These are phyloP conservation scores for Colletotrichum agaves DNA, from an alignment of 2,329 filamentous ascomycete genomes.

Conservation along the genomic window DNA sequence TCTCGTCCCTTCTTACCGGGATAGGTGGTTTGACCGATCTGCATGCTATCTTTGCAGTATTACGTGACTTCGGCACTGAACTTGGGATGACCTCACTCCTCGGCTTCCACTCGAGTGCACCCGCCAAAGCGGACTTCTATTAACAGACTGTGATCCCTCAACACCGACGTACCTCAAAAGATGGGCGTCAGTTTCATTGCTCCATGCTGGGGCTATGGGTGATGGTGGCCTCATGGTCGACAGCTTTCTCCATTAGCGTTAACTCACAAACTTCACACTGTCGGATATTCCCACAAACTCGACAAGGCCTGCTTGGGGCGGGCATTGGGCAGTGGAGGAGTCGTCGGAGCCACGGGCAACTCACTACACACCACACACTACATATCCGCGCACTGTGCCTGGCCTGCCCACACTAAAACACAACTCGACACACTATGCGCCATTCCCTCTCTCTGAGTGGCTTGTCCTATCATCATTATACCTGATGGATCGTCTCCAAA, in stretches of 20 bases:
- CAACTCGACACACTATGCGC: constrained; percentile 34
- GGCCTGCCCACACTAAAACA: constrained; percentile 36
- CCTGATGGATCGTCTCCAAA: constrained; percentile 17
- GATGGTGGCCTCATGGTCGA: constrained; percentile 16
- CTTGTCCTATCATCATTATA: constrained; percentile 35
- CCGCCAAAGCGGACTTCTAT: constrained; percentile 8
- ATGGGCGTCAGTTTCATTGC: background rate
- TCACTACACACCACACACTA: background rate
- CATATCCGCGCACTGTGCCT: constrained; percentile 21
- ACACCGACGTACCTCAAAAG: background rate
- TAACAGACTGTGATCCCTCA: background rate
- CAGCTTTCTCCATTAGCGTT: constrained; percentile 10
- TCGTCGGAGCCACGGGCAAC: constrained; percentile 1
- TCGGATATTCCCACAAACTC: constrained; percentile 8
- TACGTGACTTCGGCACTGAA: background rate
- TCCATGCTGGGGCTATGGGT: constrained; percentile 26
- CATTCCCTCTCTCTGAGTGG: constrained; percentile 33
- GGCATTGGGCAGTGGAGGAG: background rate
- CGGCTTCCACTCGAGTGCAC: background rate
- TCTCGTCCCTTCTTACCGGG: constrained; percentile 4
- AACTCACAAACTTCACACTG: constrained; percentile 7
- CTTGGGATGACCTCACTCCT: constrained; percentile 9
- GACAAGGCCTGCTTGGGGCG: background rate
- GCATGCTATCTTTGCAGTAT: constrained; percentile 1
- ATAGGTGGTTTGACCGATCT: constrained; percentile 9